Evolutionary conservation across 331 rosid species (phyloP), one percentile per base, ranked within the genome.

Genomic region (Acacia concinna): DNA sequence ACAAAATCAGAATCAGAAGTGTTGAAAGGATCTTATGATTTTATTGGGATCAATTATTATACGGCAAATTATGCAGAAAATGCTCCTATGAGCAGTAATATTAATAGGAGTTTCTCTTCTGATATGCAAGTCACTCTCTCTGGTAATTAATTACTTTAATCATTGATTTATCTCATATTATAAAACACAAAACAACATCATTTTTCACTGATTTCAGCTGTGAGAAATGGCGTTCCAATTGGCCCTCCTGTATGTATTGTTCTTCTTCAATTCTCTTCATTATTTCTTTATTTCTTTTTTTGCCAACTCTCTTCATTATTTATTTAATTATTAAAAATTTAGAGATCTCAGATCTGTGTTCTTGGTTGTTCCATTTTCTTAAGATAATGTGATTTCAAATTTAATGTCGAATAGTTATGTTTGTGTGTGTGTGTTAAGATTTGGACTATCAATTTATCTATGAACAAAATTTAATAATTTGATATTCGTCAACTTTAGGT

Each of bases 31-130:
- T 88, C 92, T 6, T 14, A 27, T 18, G 93, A 91, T 81, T 91
- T 91, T 65, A 60, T 91, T 56, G 92, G 91, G 2, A 47, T 87
- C 6, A 91, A 91, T 84, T 88, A 91, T 74, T 91, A 91, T 67
- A 81, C 89, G 5, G 41, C 86, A 1, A 64, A 81, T 68, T 91
- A 76, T 81, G 89, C 89, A n/a, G 84, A 83, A 54, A 31, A 63
- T 41, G 71, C 77, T 73, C 60, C 79, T 21, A 72, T 60, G 0
- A 11, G 54, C 3, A 74, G 0, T 3, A 8, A 1, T 41, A 15
- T 20, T 51, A 85, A 84, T 81, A 40, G 11, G 6, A 77, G 83
- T 71, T 89, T 17, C 49, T 21, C 27, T 20, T 46, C 47, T 4
- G 97, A 91, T 46, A 68, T 86, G 9, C 71, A 23, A 21, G 81